phyloP scores from a whole-genome alignment of 768 basidiomycete genomes.

The Boletus bicolor region DNA sequence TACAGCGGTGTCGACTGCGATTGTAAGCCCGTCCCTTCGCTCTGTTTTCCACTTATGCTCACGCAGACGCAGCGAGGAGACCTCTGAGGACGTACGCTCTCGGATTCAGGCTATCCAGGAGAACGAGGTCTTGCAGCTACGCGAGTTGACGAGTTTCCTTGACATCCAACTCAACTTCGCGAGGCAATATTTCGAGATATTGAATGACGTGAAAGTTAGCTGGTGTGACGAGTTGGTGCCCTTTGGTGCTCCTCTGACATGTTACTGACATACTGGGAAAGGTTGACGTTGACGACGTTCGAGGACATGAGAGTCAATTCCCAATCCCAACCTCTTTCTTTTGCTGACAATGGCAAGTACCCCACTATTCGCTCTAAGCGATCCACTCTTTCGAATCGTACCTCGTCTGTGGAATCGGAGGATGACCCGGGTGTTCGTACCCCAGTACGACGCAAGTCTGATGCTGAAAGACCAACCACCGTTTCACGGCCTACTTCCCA shows the following conservation, averaged over 20 bases:
- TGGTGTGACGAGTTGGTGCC: constrained; percentile 65
- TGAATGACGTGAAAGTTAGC: constrained; percentile 62
- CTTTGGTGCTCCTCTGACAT: neutral
- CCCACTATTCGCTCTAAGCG: constrained; percentile 34
- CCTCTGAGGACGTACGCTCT: constrained; percentile 76
- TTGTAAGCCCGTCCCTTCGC: constrained; percentile 52
- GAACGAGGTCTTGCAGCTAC: constrained; percentile 68
- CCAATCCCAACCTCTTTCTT: constrained; percentile 16
- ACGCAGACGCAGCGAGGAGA: constrained; percentile 65
- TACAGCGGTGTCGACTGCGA: constrained; percentile 64
- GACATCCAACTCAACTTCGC: constrained; percentile 74
- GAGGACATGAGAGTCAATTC: constrained; percentile 20
- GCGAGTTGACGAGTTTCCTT: constrained; percentile 67
- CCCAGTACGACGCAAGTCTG: constrained; percentile 40
- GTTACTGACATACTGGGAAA: constrained; percentile 17
- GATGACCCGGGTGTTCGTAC: constrained; percentile 28
- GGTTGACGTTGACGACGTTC: constrained; percentile 30
- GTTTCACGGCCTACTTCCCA: constrained; percentile 57
- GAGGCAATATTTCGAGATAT: constrained; percentile 65
- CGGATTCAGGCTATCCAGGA: constrained; percentile 80
- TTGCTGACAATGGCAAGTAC: constrained; percentile 27
- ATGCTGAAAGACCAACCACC: constrained; percentile 40
- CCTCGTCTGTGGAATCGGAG: constrained; percentile 35
- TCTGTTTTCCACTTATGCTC: constrained; percentile 3
- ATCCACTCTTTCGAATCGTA: constrained; percentile 25